Conservation (phyloP, 176 grass and related monocot species). For the Cenchrus fungigraminus region DNA sequence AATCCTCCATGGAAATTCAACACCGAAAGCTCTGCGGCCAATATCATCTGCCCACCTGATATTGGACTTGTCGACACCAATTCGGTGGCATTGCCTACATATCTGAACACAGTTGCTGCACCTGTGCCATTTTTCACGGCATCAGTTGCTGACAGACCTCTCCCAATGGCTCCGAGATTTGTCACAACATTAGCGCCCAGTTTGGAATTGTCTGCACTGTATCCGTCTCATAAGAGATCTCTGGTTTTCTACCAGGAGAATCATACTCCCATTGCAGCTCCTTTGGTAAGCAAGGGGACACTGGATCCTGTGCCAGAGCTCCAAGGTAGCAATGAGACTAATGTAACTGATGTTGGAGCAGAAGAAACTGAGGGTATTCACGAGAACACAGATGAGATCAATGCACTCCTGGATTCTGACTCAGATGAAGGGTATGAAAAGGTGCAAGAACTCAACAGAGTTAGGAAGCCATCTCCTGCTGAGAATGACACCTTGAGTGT, state of each 20-base stretch:
- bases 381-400: slow-evolving; percentile 89
- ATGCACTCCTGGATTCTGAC: slow-evolving; percentile 81
- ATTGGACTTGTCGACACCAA: slow-evolving; percentile 39
- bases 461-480: slow-evolving; percentile 36
- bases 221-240: slow-evolving; percentile 42
- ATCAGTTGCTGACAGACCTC: slow-evolving; percentile 28
- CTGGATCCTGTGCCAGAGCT: slow-evolving; percentile 60
- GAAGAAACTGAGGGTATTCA: slow-evolving; percentile 63
- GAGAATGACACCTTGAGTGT: slow-evolving; percentile 42
- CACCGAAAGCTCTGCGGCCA: slow-evolving; percentile 23
- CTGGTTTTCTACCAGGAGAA: slow-evolving; percentile 50
- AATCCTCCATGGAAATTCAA: slow-evolving; percentile 63
- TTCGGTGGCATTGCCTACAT: slow-evolving; percentile 50
- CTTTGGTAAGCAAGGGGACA: slow-evolving; percentile 14
- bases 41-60: slow-evolving; percentile 49
- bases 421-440: slow-evolving; percentile 63
- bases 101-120: slow-evolving; percentile 40
- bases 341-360: slow-evolving; percentile 59
- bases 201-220: slow-evolving; percentile 8
- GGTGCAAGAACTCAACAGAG: slow-evolving; percentile 43
- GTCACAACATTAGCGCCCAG: slow-evolving; percentile 33
- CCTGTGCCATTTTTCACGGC: slow-evolving; percentile 30
- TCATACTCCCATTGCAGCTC: slow-evolving; percentile 10
- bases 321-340: slow-evolving; percentile 73
- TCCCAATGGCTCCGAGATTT: slow-evolving; percentile 23